Evolutionary conservation across 1,284 basidiomycete species (phyloP), one percentile per base, ranked within the genome.

Genomic region (Anthracocystis walkeri): DNA sequence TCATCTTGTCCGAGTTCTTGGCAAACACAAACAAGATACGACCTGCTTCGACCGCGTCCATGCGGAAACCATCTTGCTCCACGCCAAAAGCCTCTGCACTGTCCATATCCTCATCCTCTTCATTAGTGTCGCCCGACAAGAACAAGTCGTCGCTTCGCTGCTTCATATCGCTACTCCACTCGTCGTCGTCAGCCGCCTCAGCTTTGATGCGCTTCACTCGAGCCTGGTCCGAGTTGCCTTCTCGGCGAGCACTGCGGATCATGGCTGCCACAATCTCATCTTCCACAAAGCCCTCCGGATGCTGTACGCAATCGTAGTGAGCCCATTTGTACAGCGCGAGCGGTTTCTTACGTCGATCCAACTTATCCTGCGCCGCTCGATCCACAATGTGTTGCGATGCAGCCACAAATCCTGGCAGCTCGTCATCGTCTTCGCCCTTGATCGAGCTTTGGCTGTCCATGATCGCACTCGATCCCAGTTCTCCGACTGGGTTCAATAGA

Each of bases 281-380:
- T 46, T 66, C 63, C n/a, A 40, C 12, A 29, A 71, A 76, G 6
- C 62, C 55, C 35, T 68, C 49, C 8, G 75, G 64, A 51, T 75
- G 57, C 27, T 54, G 54, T 23, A 62, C 61, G 65, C 83, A 82
- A 65, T 88, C 91, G 82, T 95, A 90, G 82, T 98, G 95, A 18
- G 89, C 91, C 95, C 95, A 98, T 80, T 93, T 90, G 61, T 91
- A 91, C 38, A 98, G 88, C 1, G 92, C 89, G 2, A 92, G 92
- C 14, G 98, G 89, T 66, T 90, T 93, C 4, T 88, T 89, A 75
- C 90, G 90, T 86, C 92, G 92, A 82, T 91, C 92, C 38, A 58
- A 23, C 59, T 44, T 62, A n/a, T 59, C 53, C 55, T 48, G 53
- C 5, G 52, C 57, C 40, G 57, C 52, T 25, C 53, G 21, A 40